A percentile compares a stretch with the other conserved stretches of the same genome.
Conservation (phyloP, 495 filamentous ascomycete species). For the Trichoderma virens region DNA sequence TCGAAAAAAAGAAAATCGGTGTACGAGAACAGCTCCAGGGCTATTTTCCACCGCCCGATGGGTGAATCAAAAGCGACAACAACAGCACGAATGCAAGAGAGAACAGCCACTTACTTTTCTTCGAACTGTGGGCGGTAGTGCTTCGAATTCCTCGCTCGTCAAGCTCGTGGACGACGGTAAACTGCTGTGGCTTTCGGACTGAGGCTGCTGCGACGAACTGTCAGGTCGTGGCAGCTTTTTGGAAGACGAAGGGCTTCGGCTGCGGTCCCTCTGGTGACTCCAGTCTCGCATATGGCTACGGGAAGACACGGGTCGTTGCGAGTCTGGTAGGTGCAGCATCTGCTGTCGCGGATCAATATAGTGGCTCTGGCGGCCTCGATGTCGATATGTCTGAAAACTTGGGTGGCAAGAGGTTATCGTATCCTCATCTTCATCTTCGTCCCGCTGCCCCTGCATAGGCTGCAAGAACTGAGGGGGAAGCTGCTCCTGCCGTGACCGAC, state of each 20-base stretch:
- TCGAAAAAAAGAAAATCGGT: not conserved
- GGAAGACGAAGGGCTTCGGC: not conserved
- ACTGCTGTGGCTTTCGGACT: not conserved
- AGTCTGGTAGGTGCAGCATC: not conserved
- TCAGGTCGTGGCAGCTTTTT: not conserved
- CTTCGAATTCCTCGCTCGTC: conserved; percentile 36
- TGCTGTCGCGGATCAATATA: not conserved
- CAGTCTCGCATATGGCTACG: not conserved
- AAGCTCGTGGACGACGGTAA: not conserved
- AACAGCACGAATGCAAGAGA: conserved; percentile 10
- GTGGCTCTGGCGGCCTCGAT: not conserved
- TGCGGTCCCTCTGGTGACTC: not conserved
- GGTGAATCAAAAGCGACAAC: too few species aligned
- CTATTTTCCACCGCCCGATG: too few species aligned
- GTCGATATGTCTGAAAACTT: not conserved
- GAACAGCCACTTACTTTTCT: conserved; percentile 42
- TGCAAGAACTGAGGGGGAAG: not conserved
- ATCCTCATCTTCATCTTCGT: not conserved
- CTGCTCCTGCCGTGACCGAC: not conserved
- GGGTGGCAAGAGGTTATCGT: not conserved
- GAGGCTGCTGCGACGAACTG: not conserved
- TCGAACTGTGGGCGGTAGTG: conserved; percentile 48
- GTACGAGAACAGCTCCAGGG: too few species aligned
- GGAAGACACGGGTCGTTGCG: not conserved
- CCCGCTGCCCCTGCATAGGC: not conserved